These are phyloP conservation scores for Hypoxylon sp. DNA, from an alignment of 2,329 filamentous ascomycete genomes.

Conservation along the genomic window DNA sequence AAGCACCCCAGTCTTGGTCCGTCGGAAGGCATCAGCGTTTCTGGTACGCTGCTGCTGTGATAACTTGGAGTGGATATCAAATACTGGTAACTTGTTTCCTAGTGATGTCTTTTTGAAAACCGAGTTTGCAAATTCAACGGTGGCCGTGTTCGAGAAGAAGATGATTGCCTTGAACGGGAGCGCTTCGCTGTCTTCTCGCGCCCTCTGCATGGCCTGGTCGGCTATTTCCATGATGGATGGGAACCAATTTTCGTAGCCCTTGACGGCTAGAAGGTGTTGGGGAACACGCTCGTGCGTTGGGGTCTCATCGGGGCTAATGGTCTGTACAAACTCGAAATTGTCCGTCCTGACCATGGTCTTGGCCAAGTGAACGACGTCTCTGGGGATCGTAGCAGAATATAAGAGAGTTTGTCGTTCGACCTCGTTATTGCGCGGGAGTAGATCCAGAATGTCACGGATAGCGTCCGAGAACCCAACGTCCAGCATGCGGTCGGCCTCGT, in stretches of 20 bases:
- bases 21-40: slow-evolving; percentile 78
- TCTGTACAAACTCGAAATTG: slow-evolving; percentile 90
- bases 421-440: slow-evolving; percentile 71
- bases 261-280: slow-evolving; percentile 77
- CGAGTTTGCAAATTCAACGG: slow-evolving; percentile 73
- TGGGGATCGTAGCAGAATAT: slow-evolving; percentile 93
- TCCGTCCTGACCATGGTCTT: slow-evolving; percentile 79
- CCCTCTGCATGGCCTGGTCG: slow-evolving; percentile 66
- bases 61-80: slow-evolving; percentile 83
- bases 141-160: slow-evolving; percentile 84
- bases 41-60: slow-evolving; percentile 75
- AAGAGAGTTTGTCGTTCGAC: slow-evolving; percentile 89
- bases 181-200: slow-evolving; percentile 53
- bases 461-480: slow-evolving; percentile 87
- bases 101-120: slow-evolving; percentile 64
- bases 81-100: slow-evolving; percentile 55
- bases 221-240: slow-evolving; percentile 83
- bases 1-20: slow-evolving; percentile 70
- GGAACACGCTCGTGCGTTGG: slow-evolving; percentile 88
- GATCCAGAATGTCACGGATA: slow-evolving; percentile 68
- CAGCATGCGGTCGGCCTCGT: slow-evolving; percentile 98
- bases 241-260: slow-evolving; percentile 79
- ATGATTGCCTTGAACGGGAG: slow-evolving; percentile 94
- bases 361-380: slow-evolving; percentile 83
- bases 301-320: slow-evolving; percentile 82